phyloP scores from a whole-genome alignment of 805 yeast species.

The Crinitomyces ghanaensis region DNA sequence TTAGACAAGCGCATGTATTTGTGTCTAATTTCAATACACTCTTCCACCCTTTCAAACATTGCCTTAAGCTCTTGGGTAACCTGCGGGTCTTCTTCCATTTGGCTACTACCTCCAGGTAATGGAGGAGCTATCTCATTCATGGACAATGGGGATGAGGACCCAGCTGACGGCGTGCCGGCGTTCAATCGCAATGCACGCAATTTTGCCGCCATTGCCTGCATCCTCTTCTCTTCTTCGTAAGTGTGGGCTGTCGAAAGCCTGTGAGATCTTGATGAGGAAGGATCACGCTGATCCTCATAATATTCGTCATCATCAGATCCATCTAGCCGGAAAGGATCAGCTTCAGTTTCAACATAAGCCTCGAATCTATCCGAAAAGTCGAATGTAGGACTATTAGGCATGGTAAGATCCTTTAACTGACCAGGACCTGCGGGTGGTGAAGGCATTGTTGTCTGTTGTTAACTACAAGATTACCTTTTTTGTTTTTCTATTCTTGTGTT shows the following conservation, averaged over 20 bases:
- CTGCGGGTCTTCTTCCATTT: constrained; percentile 23
- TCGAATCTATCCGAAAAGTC: no score
- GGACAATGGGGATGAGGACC: not conserved
- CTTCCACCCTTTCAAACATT: constrained; percentile 28
- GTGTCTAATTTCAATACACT: constrained; percentile 61
- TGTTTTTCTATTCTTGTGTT: no score
- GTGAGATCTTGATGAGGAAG: not conserved
- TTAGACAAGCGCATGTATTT: constrained; percentile 61
- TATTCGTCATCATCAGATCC: constrained; percentile 6
- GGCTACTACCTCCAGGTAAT: no score
- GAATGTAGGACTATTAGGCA: no score
- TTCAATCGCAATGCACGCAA: constrained; percentile 33
- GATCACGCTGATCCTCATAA: not conserved
- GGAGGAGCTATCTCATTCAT: no score
- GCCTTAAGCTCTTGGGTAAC: constrained; percentile 25
- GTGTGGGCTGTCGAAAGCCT: constrained; percentile 32
- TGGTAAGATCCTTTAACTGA: no score
- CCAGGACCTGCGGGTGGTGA: no score
- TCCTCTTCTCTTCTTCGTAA: constrained; percentile 49
- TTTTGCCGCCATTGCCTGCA: constrained; percentile 60
- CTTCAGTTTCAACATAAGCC: no score
- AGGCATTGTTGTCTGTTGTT: no score
- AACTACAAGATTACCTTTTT: no score
- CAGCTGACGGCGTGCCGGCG: constrained; percentile 3
- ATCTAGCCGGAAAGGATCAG: no score